A percentile compares a stretch with the other conserved stretches of the same genome.
phyloP scores from a whole-genome alignment of 2,329 filamentous ascomycete genomes.

The Delphinella strobiligena region DNA sequence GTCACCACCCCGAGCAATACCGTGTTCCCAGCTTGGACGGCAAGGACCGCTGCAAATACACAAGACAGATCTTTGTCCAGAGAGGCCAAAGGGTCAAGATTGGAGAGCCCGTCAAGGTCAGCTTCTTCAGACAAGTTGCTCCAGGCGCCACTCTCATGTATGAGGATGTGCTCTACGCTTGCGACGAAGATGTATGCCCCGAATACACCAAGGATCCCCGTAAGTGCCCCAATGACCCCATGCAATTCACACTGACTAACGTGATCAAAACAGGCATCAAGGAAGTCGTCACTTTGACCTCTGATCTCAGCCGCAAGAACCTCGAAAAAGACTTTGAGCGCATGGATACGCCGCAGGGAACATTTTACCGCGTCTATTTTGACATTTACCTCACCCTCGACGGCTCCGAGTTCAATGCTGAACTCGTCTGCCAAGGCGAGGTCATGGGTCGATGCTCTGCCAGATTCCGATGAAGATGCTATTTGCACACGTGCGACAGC shows the following conservation, averaged over 20 bases:
- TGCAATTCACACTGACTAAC: slow-evolving; percentile 15
- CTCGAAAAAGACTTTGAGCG: slow-evolving; percentile 98
- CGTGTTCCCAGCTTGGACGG: slow-evolving; percentile 92
- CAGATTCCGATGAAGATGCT: slow-evolving; percentile 65
- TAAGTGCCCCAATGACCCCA: slow-evolving; percentile 43
- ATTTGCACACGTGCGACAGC: no score
- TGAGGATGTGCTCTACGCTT: slow-evolving; percentile 94
- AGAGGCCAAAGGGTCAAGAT: slow-evolving; percentile 99
- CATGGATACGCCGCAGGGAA: slow-evolving; percentile 97
- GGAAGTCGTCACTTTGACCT: slow-evolving; percentile 95
- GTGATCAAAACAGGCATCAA: slow-evolving; percentile 63
- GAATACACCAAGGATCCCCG: slow-evolving; percentile 99
- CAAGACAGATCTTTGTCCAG: slow-evolving; percentile 93
- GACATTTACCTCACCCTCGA: slow-evolving; percentile 82
- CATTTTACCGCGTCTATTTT: slow-evolving; percentile 70
- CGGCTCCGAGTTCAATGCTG: slow-evolving; percentile 94
- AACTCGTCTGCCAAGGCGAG: slow-evolving; percentile 97
- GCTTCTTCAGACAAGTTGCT: slow-evolving; percentile 95
- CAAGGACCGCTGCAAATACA: slow-evolving; percentile 98
- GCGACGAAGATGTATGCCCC: slow-evolving; percentile 93
- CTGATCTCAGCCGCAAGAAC: slow-evolving; percentile 93
- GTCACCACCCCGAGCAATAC: slow-evolving; percentile 95
- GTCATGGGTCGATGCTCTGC: slow-evolving; percentile 96
- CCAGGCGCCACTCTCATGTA: slow-evolving; percentile 98
- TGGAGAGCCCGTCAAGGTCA: slow-evolving; percentile 96